phyloP scores from a whole-genome alignment of 345 rosid genomes.

The Rhizophora apiculata region DNA sequence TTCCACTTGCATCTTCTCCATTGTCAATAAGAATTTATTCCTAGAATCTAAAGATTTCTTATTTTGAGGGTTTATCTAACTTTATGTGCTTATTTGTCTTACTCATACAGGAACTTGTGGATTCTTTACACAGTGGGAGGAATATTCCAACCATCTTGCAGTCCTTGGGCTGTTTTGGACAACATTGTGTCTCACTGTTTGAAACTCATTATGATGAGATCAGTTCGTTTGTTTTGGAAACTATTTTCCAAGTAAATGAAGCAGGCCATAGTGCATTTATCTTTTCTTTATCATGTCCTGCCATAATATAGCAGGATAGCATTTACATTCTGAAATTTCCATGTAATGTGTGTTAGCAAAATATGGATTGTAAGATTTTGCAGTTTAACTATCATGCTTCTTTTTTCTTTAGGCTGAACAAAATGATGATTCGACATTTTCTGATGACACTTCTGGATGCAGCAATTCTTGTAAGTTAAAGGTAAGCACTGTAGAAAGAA shows the following conservation, averaged over 20 bases:
- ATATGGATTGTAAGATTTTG: slow-evolving; percentile 9
- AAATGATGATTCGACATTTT: slow-evolving; percentile 32
- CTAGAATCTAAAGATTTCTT: background rate
- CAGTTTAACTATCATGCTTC: slow-evolving; percentile 13
- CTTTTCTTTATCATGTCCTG: slow-evolving; percentile 16
- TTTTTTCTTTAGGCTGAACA: slow-evolving; percentile 44
- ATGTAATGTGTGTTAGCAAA: slow-evolving; percentile 6
- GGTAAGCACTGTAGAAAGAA: slow-evolving; percentile 41
- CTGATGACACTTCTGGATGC: slow-evolving; percentile 40
- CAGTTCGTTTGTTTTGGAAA: slow-evolving; percentile 41
- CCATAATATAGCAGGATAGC: slow-evolving; percentile 13
- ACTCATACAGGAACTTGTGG: slow-evolving; percentile 54
- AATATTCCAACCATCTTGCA: slow-evolving; percentile 78
- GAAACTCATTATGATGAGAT: slow-evolving; percentile 55
- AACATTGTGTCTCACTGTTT: slow-evolving; percentile 53
- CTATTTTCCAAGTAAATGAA: slow-evolving; percentile 55
- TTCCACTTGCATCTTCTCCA: background rate
- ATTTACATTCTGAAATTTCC: slow-evolving; percentile 8
- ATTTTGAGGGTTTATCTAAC: background rate
- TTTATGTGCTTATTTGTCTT: background rate
- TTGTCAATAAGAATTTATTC: background rate
- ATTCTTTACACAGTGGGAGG: slow-evolving; percentile 50
- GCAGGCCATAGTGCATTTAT: slow-evolving; percentile 17
- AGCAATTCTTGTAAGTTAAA: slow-evolving; percentile 58
- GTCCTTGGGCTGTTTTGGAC: slow-evolving; percentile 82